Evolutionary conservation across 306 rosid species (phyloP), one percentile per base, ranked within the genome.

Genomic region (Dryas drummondii): DNA sequence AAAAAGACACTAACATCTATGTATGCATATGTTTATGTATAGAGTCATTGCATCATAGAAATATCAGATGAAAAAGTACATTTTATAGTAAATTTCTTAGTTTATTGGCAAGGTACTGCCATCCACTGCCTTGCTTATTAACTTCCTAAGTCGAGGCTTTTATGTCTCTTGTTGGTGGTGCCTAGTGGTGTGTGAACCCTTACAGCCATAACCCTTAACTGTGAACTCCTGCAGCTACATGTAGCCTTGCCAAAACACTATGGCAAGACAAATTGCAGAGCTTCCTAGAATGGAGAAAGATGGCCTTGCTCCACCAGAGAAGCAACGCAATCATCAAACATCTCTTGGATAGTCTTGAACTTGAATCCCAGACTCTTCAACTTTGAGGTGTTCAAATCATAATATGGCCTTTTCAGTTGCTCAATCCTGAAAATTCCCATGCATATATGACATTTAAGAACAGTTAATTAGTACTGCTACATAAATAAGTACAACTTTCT

Each of bases 241-340:
- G 0, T 32, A 32, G 37, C 37, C 37, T 14, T 46, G 66, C 47
- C 12, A 17, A 6, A 6, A 62, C 14, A 32, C 47, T 61, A 40
- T 9, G 19, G 9, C 67, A 14, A 14, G 47, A 32, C 6, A 14
- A n/a, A 37, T 37, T 4, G 40, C 47, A 17, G 9, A 11, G 62
- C 17, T 40, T 11, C 14, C 48, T 76, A 76, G 56, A 72, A 15
- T 32, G 70, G 53, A 76, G 80, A 50, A 51, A 81, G 88, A 70
- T 83, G 78, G 42, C 81, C 86, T 70, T 81, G 84, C 53, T 84
- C 82, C 78, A 86, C 83, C 54, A 94, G 76, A 4, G 93, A 91
- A 27, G 87, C 87, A 73, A 94, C 64, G 77, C 93, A 87, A 51
- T 94, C 98, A 66, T 91, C 90, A 60, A 94, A 91, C 97, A 91